A percentile compares a stretch with the other conserved stretches of the same genome.
These are phyloP conservation scores for Halteria grandinella DNA, from an alignment of 73 alveolate genomes.

Conservation along the genomic window DNA sequence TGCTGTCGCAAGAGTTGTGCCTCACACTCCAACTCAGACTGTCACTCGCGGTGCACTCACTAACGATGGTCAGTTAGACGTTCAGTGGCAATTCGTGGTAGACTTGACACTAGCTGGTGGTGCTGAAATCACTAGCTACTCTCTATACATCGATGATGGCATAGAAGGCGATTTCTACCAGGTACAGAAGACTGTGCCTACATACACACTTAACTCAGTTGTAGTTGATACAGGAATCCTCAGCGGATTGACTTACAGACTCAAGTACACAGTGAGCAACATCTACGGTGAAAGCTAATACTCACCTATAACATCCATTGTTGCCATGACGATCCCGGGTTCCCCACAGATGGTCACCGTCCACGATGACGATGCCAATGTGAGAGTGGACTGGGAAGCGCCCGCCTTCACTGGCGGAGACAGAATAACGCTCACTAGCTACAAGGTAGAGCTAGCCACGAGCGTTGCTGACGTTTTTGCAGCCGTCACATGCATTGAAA, in stretches of 20 bases:
- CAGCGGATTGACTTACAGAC: constrained; percentile 57
- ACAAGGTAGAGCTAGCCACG: background rate
- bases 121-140: constrained; percentile 36
- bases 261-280: constrained; percentile 35
- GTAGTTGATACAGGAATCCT: background rate
- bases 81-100: background rate
- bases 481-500: background rate
- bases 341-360: constrained; percentile 4
- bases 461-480: background rate
- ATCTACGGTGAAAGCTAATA: constrained; percentile 48
- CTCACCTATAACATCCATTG: constrained; percentile 26
- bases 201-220: background rate
- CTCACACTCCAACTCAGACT: background rate
- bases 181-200: background rate
- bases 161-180: constrained; percentile 17
- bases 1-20: background rate
- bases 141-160: constrained; percentile 57
- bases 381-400: background rate
- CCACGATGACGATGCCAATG: background rate
- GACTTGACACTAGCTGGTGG: constrained; percentile 44
- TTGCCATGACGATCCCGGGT: constrained; percentile 46
- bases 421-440: background rate
- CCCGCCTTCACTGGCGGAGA: background rate
- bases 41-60: constrained; percentile 18
- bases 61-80: background rate